Evolutionary conservation across 129 eudicot species (phyloP).

Genomic region (Heracleum sosnowskyi): DNA sequence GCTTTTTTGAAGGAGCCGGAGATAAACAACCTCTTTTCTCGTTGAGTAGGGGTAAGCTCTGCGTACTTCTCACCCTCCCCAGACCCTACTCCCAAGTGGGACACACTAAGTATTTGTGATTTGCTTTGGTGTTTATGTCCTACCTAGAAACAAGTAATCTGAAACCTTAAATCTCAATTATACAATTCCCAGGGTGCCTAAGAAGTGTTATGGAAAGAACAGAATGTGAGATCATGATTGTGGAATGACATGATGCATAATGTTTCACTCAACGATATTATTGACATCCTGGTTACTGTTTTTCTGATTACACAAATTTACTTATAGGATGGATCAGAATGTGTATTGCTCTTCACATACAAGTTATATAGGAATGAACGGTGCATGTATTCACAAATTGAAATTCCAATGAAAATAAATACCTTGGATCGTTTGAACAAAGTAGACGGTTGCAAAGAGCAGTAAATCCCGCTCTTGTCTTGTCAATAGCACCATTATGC

Average conservation of each 20-base stretch:
- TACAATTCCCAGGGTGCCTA: neutral
- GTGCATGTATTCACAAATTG: neutral
- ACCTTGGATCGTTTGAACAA: slow-evolving; percentile 92
- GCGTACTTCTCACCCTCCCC: neutral
- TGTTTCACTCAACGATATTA: neutral
- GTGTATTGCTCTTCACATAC: neutral
- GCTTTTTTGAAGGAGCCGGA: neutral
- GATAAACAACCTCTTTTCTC: neutral
- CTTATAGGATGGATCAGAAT: neutral
- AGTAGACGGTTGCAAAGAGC: slow-evolving; percentile 98
- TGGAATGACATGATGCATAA: neutral
- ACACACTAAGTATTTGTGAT: neutral
- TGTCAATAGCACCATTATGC: slow-evolving; percentile 98
- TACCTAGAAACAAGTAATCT: neutral
- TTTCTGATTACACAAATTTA: neutral
- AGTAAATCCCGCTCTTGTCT: slow-evolving; percentile 98
- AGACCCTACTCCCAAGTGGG: neutral
- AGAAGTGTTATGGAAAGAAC: neutral
- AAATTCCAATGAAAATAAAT: slow-evolving; percentile 8
- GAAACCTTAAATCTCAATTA: neutral
- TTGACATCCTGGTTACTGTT: neutral
- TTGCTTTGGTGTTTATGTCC: neutral
- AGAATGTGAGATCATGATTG: neutral
- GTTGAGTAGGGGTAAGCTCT: neutral
- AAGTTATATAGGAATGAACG: neutral